These are phyloP conservation scores for Leccinum obscurum DNA, from an alignment of 768 basidiomycete genomes.

Conservation along the genomic window DNA sequence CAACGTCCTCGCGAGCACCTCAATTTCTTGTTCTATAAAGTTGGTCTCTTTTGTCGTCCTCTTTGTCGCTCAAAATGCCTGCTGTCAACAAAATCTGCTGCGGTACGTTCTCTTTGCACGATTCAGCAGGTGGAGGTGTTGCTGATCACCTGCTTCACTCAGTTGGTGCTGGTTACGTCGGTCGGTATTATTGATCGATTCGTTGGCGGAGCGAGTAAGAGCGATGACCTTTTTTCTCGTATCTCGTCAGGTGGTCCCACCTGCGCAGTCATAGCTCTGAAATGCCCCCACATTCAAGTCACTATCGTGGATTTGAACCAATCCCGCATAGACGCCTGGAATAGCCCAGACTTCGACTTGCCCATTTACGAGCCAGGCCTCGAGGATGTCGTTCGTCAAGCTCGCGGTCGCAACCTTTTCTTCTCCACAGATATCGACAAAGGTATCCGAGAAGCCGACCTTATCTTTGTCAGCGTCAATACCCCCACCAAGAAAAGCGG, in stretches of 20 bases:
- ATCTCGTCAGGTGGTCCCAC: conserved; percentile 78
- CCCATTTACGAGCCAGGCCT: conserved; percentile 99
- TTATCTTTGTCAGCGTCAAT: conserved; percentile 98
- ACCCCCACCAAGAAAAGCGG: conserved; percentile 99
- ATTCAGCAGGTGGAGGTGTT: not conserved
- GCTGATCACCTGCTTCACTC: conserved; percentile 10
- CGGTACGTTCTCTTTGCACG: conserved; percentile 53
- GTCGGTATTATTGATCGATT: conserved; percentile 42
- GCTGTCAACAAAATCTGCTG: conserved; percentile 84
- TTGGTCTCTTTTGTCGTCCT: not conserved
- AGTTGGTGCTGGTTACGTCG: conserved; percentile 95
- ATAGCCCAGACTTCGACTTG: conserved; percentile 76
- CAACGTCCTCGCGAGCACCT: not conserved
- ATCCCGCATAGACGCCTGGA: conserved; percentile 95
- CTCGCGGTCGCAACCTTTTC: conserved; percentile 94
- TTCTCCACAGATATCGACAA: conserved; percentile 95
- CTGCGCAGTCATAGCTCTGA: conserved; percentile 91
- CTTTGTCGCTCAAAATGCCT: conserved; percentile 28
- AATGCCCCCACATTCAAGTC: conserved; percentile 90
- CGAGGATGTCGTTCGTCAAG: conserved; percentile 82
- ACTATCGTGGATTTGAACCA: conserved; percentile 99
- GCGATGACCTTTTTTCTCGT: conserved; percentile 17
- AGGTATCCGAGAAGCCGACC: conserved; percentile 90
- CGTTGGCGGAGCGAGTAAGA: conserved; percentile 1
- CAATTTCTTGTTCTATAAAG: not conserved